These are phyloP conservation scores for Lepidium didymum DNA, from an alignment of 345 rosid species.

Conservation along the genomic window DNA sequence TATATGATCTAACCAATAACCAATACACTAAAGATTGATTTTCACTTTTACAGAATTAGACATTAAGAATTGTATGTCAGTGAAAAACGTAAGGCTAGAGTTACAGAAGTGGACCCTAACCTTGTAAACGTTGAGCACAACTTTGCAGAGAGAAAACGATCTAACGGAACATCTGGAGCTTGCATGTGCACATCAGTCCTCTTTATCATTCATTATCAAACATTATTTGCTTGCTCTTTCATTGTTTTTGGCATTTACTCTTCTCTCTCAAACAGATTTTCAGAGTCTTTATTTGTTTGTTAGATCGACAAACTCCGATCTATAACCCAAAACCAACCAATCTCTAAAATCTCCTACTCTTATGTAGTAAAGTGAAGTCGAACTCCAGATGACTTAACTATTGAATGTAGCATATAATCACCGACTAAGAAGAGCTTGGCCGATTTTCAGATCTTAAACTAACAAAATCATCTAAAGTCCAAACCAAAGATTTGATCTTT, in stretches of 20 bases:
- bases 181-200: conserved; percentile 27
- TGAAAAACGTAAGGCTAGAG: background rate
- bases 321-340: too few relatives aligned
- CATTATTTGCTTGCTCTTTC: background rate
- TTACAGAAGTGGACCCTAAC: conserved; percentile 15
- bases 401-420: too few relatives aligned
- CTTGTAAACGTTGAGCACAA: conserved; percentile 12
- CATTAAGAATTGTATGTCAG: background rate
- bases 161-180: conserved; percentile 23
- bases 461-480: background rate
- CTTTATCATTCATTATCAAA: background rate
- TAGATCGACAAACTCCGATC: too few relatives aligned
- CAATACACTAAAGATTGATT: background rate
- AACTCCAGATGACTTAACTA: too few relatives aligned
- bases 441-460: conserved; percentile 8
- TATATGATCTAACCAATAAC: background rate
- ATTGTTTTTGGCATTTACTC: conserved; percentile 12
- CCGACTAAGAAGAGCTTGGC: background rate
- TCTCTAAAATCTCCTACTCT: too few relatives aligned
- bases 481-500: background rate
- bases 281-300: background rate
- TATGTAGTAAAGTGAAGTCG: too few relatives aligned
- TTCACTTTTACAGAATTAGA: background rate
- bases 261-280: conserved; percentile 1
- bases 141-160: conserved; percentile 3